Conservation (phyloP, 805 yeast species). For the Metschnikowia anglica region DNA sequence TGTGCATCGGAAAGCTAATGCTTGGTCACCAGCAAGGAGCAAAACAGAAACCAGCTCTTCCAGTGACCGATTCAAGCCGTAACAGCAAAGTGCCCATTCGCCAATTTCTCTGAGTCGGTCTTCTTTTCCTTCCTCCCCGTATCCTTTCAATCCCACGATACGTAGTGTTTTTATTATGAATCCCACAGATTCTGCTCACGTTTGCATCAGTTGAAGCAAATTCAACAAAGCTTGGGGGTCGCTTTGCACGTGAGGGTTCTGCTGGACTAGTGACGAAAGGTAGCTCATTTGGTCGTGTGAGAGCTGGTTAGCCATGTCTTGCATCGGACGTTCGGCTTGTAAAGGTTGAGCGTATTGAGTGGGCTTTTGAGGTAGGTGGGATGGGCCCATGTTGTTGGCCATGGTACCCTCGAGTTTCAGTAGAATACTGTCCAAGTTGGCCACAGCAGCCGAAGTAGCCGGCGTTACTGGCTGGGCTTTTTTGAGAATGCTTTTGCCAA, state of each 20-base stretch:
- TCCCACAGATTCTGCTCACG: not conserved
- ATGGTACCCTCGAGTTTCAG: conserved; percentile 20
- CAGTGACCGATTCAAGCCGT: too few relatives aligned
- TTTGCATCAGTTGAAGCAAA: conserved; percentile 19
- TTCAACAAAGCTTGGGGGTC: conserved; percentile 20
- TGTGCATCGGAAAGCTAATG: too few relatives aligned
- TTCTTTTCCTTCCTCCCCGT: too few relatives aligned
- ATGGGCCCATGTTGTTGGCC: not conserved
- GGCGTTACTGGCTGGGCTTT: conserved; percentile 8
- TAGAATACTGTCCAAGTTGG: conserved; percentile 26
- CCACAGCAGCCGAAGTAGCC: conserved; percentile 6
- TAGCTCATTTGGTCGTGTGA: conserved; percentile 17
- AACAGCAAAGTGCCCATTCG: too few relatives aligned
- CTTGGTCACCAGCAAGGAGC: too few relatives aligned
- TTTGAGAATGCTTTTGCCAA: conserved; percentile 24
- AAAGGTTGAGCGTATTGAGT: not conserved
- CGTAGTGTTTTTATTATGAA: not conserved
- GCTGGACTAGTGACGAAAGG: conserved; percentile 19
- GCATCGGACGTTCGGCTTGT: not conserved
- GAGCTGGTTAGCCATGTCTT: conserved; percentile 10
- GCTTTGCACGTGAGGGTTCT: conserved; percentile 20
- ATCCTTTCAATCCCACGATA: too few relatives aligned
- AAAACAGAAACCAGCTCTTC: too few relatives aligned
- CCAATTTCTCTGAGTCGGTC: too few relatives aligned
- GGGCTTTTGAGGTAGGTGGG: conserved; percentile 10